Evolutionary conservation across 352 stramenopile species (phyloP), one percentile per base, ranked within the genome.

Genomic region (Peronospora farinosa): DNA sequence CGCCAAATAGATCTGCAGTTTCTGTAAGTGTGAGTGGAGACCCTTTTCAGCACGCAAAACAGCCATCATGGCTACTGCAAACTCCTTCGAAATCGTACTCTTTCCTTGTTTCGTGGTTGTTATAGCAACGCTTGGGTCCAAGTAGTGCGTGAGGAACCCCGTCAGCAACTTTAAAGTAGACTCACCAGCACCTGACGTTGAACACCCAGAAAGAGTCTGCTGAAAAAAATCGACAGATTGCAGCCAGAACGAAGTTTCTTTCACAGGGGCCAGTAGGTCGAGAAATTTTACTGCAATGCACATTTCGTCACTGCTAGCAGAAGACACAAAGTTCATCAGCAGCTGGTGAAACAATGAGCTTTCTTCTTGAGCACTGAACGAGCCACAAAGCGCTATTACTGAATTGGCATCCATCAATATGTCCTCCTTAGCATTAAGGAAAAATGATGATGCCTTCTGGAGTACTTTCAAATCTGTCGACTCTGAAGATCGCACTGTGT

Each of bases 391-490:
- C 7, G 69, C 65, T 30, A 59, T 25, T 2, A 89, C 57, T 5
- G 82, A 80, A 40, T 65, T 65, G 7, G 52, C 54, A 57, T 94
- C 83, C 78, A 92, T 90, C 19, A 73, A 5, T 27, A 94, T 84
- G 46, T 94, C 83, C 30, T 82, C 60, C 43, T 86, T 86, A 12
- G 74, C 74, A 10, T 78, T 45, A 9, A 90, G 13, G 1, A 94
- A 59, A n/a, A 72, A 81, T 4, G 43, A 23, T 2, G 59, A 59
- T 1, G 74, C 67, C 16, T 67, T 61, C 5, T 61, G 48, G 9
- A 69, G 57, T 15, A 62, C 47, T 31, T 71, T 65, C 21, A 82
- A 33, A 7, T 71, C 49, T 13, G 47, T 15, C 28, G 56, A 64
- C 13, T 45, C 57, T 0, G 56, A 59, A 12, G 48, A 51, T 10